Evolutionary conservation across 2,329 filamentous ascomycete genomes (phyloP), one percentile per base, ranked within the genome.

Genomic region (Hypoxylon sp.): DNA sequence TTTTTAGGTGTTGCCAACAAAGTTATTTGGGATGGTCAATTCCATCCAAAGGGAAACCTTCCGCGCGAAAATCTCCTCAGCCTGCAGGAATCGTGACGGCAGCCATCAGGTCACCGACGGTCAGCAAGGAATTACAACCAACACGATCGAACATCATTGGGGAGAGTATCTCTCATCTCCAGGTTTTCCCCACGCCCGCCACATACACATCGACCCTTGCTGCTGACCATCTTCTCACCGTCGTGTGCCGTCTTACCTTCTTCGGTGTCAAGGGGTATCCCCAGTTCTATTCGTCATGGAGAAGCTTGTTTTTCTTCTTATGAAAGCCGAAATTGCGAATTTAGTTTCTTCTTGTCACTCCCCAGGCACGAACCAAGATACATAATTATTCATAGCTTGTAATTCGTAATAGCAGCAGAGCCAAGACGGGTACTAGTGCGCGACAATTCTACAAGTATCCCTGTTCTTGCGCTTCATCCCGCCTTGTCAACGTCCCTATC

Each of bases 391-490:
- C 54, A 48, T 30, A 31, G 31, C 23, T n/a, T n/a, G n/a, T n/a
- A n/a, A n/a, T n/a, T n/a, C n/a, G n/a, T n/a, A n/a, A n/a, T n/a
- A n/a, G n/a, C n/a, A n/a, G n/a, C n/a, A n/a, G 26, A 60, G 57
- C 57, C 57, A 60, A 60, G 57, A 55, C 57, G 57, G 57, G 57
- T 57, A 45, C 51, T 60, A 58, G 55, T 54, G 57, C 55, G 31
- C 30, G 21, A 47, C 47, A 41, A 53, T 50, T 47, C 41, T 31
- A 43, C 26, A n/a, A n/a, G n/a, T n/a, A n/a, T n/a, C n/a, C n/a
- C 48, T 40, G 29, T 48, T 40, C 48, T 17, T 13, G 34, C 48
- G 57, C 55, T 53, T 55, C 51, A 47, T 60, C 48, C 54, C 57
- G 51, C n/a, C n/a, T 47, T 38, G 21, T 5, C 9, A 25, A 45